Base-by-base conservation (phyloP, 306 rosid genomes). In the Purshia tridentata region DNA sequence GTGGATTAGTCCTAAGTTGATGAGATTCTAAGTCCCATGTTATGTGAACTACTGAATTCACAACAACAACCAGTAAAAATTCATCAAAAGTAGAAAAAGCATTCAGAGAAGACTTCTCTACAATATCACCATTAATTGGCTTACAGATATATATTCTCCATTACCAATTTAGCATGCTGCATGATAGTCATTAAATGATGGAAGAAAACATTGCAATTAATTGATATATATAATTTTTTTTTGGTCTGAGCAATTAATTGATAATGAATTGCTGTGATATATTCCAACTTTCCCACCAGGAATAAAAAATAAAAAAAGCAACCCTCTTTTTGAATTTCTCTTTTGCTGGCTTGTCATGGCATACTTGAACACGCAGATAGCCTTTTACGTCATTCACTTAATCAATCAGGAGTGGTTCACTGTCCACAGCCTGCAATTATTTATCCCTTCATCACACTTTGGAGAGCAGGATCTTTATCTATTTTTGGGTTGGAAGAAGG, bases 331-430 rank as follows among this genome's bases (percentile, higher is more conserved):
- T 61, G 47, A 61, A 16, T 13, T 10, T 20, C 44, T 29, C 29
- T 3, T 18, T 70, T 11, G 0, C 18, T 55, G 54, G 14, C 16
- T 71, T 71, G 75, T 44, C 74, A 70, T 56, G 42, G 75, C 65
- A 55, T 44, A 9, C 22, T 56, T 44, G 40, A 23, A 71, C 72
- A 71, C 75, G 52, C 45, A 14, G 4, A 11, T 2, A 20, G 49
- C 46, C 63, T 69, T 18, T 6, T 29, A 22, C 75, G 65, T 70
- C 75, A 70, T 70, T 41, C 52, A 57, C 75, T 71, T 71, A 56
- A 44, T 71, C 55, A 22, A 45, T 22, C 56, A 71, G 75, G 6
- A 42, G 74, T 41, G 9, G 47, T 8, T 44, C 47, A 8, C 4
- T 2, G 67, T 37, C 39, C 48, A 39, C 20, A 41, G 22, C 48